phyloP scores from a whole-genome alignment of 345 rosid genomes.

The Sapria himalayana region DNA sequence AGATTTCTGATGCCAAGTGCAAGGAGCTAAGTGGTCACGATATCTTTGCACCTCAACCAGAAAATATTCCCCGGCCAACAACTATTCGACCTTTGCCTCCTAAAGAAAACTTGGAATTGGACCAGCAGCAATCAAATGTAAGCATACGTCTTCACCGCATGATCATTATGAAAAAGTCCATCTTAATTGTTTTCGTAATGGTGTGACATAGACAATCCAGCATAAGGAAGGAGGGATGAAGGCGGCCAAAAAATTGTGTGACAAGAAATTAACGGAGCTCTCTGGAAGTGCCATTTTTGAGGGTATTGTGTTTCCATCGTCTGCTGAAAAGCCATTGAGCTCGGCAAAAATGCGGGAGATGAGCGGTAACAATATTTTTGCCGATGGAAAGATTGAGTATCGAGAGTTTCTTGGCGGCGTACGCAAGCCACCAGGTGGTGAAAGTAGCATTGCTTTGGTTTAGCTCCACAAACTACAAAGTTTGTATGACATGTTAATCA shows the following conservation, averaged over 20 bases:
- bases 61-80: conserved; percentile 62
- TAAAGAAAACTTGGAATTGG: conserved; percentile 54
- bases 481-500: too few relatives aligned
- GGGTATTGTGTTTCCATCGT: conserved; percentile 35
- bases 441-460: conserved; percentile 85
- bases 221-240: conserved; percentile 26
- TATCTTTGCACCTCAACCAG: conserved; percentile 94
- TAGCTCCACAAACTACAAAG: conserved; percentile 25
- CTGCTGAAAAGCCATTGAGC: conserved; percentile 47
- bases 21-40: conserved; percentile 88
- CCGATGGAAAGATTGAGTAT: conserved; percentile 72
- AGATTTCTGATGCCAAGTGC: conserved; percentile 63
- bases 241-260: conserved; percentile 71
- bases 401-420: conserved; percentile 87
- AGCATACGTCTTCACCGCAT: too few relatives aligned
- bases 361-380: conserved; percentile 64
- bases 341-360: conserved; percentile 62
- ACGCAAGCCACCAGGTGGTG: conserved; percentile 97
- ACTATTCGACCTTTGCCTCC: conserved; percentile 43
- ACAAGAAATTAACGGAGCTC: conserved; percentile 57
- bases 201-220: conserved; percentile 57
- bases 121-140: conserved; percentile 29
- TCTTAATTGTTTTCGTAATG: too few relatives aligned
- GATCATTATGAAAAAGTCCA: too few relatives aligned
- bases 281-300: conserved; percentile 79